Evolutionary conservation across 2,329 filamentous ascomycete genomes (phyloP).

Genomic region (Colletotrichum liriopes): DNA sequence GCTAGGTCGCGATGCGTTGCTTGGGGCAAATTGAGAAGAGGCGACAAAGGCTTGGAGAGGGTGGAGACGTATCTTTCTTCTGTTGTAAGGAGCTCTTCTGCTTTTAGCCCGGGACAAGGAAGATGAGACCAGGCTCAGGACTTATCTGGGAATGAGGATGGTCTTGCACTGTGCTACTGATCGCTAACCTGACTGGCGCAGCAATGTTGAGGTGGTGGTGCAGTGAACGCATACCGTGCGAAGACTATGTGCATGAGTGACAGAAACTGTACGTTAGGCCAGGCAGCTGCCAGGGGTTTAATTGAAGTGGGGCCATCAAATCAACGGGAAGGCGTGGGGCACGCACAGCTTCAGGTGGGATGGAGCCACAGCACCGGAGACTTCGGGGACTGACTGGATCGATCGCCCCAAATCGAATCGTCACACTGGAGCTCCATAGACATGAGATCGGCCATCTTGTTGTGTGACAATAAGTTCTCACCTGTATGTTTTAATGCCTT

Average conservation of each 20-base stretch:
- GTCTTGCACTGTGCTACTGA: constrained; percentile 20
- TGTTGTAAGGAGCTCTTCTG: not conserved
- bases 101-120: not conserved
- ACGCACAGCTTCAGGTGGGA: not conserved
- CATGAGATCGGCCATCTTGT: not conserved
- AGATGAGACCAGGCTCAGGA: not conserved
- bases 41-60: constrained; percentile 14
- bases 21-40: constrained; percentile 16
- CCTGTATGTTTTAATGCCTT: not conserved
- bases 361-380: constrained; percentile 35
- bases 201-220: not conserved
- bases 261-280: not conserved
- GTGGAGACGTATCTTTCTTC: not conserved
- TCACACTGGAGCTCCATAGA: constrained; percentile 26
- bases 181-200: not conserved
- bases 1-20: constrained; percentile 3
- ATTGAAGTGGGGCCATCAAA: constrained; percentile 31
- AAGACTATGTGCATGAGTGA: not conserved
- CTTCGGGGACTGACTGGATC: constrained; percentile 31
- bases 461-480: not conserved
- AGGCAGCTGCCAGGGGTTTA: constrained; percentile 39
- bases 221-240: constrained; percentile 32
- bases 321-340: constrained; percentile 36
- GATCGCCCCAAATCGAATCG: constrained; percentile 31
- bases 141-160: not conserved